Evolutionary conservation across 2,329 filamentous ascomycete genomes (phyloP).

Genomic region (Penicillium olsonii): DNA sequence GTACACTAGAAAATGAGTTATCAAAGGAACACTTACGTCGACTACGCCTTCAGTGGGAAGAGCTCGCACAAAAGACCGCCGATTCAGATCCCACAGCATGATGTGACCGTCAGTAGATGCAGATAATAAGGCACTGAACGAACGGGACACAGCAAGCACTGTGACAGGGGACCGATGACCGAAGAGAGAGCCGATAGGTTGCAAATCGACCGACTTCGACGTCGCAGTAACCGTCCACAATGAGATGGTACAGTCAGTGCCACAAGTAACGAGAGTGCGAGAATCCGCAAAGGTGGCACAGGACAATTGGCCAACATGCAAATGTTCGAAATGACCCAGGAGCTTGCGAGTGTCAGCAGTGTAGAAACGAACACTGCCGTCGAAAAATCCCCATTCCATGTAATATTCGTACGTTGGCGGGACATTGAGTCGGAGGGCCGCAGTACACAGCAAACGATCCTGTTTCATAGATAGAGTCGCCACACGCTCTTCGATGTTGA

Average conservation of each 20-base stretch:
- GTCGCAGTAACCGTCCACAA: conserved; percentile 72
- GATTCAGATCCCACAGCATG: conserved; percentile 92
- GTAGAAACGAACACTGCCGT: conserved; percentile 90
- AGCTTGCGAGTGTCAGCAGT: conserved; percentile 78
- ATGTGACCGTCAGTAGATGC: conserved; percentile 79
- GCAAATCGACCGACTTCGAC: conserved; percentile 73
- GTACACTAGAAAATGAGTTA: not conserved
- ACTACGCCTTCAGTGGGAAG: conserved; percentile 60
- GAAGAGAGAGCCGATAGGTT: conserved; percentile 78
- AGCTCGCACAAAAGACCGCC: conserved; percentile 79
- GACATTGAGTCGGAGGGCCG: conserved; percentile 82
- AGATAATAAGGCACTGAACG: conserved; percentile 85
- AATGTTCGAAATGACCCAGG: conserved; percentile 87
- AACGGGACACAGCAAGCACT: conserved; percentile 78
- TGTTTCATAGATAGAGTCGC: conserved; percentile 75
- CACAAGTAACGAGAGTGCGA: conserved; percentile 85
- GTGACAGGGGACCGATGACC: conserved; percentile 85
- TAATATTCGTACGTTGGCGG: conserved; percentile 86
- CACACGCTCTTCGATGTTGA: conserved; percentile 77
- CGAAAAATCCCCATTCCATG: conserved; percentile 93
- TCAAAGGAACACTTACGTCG: conserved; percentile 37
- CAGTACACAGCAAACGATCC: conserved; percentile 80
- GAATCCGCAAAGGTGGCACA: conserved; percentile 83
- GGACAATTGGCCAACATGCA: conserved; percentile 88
- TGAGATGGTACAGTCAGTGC: conserved; percentile 87